Percentiles rank a stretch among this genome's conserved stretches.
Evolutionary conservation across 495 filamentous ascomycete genomes (phyloP).

Genomic region (Penicillium salamii): DNA sequence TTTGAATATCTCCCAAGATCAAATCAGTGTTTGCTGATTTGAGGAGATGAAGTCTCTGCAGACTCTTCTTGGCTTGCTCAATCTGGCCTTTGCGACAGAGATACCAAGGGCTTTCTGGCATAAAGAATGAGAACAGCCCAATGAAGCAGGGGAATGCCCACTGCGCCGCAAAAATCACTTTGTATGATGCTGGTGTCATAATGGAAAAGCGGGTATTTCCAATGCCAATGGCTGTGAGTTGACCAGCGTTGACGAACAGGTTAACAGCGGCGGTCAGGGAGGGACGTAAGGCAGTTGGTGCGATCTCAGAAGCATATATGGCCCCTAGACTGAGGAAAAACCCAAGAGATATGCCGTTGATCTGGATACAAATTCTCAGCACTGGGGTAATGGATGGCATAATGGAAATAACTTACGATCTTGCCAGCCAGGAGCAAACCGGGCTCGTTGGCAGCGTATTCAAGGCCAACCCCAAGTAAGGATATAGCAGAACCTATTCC

Average conservation of each 20-base stretch:
- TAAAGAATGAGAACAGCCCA: background rate
- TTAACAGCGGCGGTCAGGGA: conserved; percentile 7
- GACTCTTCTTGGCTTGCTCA: background rate
- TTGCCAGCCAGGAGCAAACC: conserved; percentile 10
- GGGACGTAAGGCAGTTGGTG: conserved; percentile 1
- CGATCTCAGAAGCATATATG: conserved; percentile 8
- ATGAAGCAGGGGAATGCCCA: conserved; percentile 11
- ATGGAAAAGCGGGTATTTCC: conserved; percentile 2
- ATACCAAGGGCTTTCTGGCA: conserved; percentile 8
- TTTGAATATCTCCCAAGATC: background rate
- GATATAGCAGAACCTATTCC: conserved; percentile 1
- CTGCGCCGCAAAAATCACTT: conserved; percentile 5
- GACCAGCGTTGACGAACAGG: conserved; percentile 10
- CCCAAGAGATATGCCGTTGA: conserved; percentile 4
- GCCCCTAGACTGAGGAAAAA: conserved; percentile 6
- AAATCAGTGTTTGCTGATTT: background rate
- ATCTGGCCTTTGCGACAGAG: conserved; percentile 1
- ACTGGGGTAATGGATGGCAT: background rate
- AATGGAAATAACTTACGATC: background rate
- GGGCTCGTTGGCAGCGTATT: conserved; percentile 5
- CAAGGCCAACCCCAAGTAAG: conserved; percentile 2
- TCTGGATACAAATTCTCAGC: background rate
- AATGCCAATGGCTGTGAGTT: conserved; percentile 3
- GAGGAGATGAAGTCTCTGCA: background rate
- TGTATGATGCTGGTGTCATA: conserved; percentile 3